A percentile compares a stretch with the other conserved stretches of the same genome.
Evolutionary conservation across 2,329 filamentous ascomycete species (phyloP).

Genomic region (Plectosphaerella sp.): DNA sequence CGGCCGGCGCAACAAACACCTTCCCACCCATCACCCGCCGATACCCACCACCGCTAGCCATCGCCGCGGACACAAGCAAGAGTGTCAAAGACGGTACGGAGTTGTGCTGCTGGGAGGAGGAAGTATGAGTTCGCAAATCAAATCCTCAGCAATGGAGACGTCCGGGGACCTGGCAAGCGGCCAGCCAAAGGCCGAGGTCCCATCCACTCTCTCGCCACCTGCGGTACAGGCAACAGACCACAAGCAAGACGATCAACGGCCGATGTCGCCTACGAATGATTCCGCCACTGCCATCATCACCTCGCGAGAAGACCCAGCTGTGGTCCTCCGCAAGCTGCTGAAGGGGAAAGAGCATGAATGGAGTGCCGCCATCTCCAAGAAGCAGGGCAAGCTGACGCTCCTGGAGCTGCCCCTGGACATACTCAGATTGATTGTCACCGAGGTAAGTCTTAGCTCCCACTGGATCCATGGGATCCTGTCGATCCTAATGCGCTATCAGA

Average conservation of each 20-base stretch:
- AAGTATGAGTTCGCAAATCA: background rate
- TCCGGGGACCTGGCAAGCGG: background rate
- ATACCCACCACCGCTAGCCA: background rate
- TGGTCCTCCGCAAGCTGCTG: conserved; percentile 29
- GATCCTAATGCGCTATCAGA: conserved; percentile 35
- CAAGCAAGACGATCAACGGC: background rate
- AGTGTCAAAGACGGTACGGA: no score
- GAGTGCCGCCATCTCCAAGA: conserved; percentile 51
- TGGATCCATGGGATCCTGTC: no score
- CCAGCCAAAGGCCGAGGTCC: background rate
- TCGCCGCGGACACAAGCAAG: no score
- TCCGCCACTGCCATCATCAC: background rate
- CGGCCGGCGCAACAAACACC: background rate
- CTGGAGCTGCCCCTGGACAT: conserved; percentile 76
- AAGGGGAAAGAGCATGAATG: conserved; percentile 62
- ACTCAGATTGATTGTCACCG: conserved; percentile 72
- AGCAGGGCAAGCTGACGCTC: conserved; percentile 44
- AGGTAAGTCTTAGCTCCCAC: conserved; percentile 46
- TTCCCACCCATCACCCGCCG: background rate
- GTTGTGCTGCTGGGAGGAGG: no score
- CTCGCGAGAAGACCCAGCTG: conserved; percentile 12
- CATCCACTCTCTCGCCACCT: background rate
- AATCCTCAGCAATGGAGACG: background rate
- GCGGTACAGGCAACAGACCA: background rate
- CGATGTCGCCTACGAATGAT: conserved; percentile 1